Evolutionary conservation across 768 basidiomycete genomes (phyloP).

Genomic region (Mycena vitilis): DNA sequence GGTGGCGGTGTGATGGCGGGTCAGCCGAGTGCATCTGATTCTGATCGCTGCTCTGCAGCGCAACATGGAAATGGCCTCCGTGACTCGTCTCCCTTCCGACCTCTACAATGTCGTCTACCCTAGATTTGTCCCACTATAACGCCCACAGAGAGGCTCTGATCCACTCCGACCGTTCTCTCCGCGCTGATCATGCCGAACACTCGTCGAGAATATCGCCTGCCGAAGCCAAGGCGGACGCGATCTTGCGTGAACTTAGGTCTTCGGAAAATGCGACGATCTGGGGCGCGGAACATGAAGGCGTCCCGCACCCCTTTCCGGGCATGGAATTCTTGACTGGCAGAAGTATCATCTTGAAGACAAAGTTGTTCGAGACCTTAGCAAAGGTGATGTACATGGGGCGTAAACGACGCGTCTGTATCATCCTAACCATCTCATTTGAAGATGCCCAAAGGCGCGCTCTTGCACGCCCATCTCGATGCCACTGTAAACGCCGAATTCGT

Average conservation of each 20-base stretch:
- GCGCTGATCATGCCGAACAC: slow-evolving; percentile 64
- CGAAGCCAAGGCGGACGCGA: slow-evolving; percentile 66
- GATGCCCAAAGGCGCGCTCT: slow-evolving; percentile 86
- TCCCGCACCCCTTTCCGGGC: slow-evolving; percentile 75
- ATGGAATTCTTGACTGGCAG: slow-evolving; percentile 85
- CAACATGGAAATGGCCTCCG: too few species aligned
- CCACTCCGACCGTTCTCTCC: slow-evolving; percentile 59
- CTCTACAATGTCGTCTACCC: slow-evolving; percentile 6
- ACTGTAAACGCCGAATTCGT: slow-evolving; percentile 68
- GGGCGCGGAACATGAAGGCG: slow-evolving; percentile 60
- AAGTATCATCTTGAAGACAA: slow-evolving; percentile 68
- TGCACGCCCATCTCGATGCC: slow-evolving; percentile 83
- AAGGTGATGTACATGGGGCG: slow-evolving; percentile 54
- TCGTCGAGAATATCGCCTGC: slow-evolving; percentile 45
- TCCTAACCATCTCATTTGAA: slow-evolving; percentile 38
- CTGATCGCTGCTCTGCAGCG: too few species aligned
- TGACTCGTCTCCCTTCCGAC: not conserved
- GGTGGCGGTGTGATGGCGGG: not conserved
- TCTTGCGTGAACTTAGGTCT: slow-evolving; percentile 65
- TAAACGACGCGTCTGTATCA: not conserved
- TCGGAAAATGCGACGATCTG: slow-evolving; percentile 70
- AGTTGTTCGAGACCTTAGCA: slow-evolving; percentile 69
- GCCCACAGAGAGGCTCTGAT: slow-evolving; percentile 51
- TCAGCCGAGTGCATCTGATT: not conserved
- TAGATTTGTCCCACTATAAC: slow-evolving; percentile 45